Base-by-base conservation (phyloP, 2,329 filamentous ascomycete genomes). In the Alternaria sp. region DNA sequence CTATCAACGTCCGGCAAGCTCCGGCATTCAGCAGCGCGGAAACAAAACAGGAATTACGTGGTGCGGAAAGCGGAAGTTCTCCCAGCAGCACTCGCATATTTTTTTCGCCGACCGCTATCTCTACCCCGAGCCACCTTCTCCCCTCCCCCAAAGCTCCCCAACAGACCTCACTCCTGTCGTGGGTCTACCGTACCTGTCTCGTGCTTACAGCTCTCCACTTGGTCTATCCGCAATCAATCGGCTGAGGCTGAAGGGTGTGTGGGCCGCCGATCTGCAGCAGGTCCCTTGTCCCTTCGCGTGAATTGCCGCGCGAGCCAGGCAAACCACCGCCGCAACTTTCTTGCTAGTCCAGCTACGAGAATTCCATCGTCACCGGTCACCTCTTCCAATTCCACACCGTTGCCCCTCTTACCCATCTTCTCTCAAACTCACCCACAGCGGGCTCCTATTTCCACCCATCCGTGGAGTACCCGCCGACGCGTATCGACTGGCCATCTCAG, bases 231-330 rank as follows among this genome's bases (percentile, higher is more conserved):
- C 70, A 71, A 66, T 63, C 64, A 64, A 66, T 74, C 74, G 73
- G 69, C 67, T 74, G 75, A 78, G 74, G 73, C 75, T 77, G 72
- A 77, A 75, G 67, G 58, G 51, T 66, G 64, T 63, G 71, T 75
- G 74, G 74, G 72, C 70, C 74, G 46, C 70, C 64, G 73, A 75
- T 75, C 74, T 75, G 71, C 74, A 75, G 50, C 62, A 70, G 45
- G 66, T 70, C 71, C 74, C 74, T 76, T 68, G 72, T 74, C 68
- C 70, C 67, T 70, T 72, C 70, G 66, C 69, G 67, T 69, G 64
- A 70, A 70, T 67, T 73, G 68, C 70, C 71, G 70, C 66, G 64
- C 66, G 59, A 72, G 66, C 70, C 71, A 73, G 67, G 66, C 67
- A 71, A 72, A 73, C 72, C 68, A 66, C 59, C 63, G 54, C 60